Evolutionary conservation across 1,139 yeast genomes (phyloP).

Genomic region (Yamadazyma oceani): DNA sequence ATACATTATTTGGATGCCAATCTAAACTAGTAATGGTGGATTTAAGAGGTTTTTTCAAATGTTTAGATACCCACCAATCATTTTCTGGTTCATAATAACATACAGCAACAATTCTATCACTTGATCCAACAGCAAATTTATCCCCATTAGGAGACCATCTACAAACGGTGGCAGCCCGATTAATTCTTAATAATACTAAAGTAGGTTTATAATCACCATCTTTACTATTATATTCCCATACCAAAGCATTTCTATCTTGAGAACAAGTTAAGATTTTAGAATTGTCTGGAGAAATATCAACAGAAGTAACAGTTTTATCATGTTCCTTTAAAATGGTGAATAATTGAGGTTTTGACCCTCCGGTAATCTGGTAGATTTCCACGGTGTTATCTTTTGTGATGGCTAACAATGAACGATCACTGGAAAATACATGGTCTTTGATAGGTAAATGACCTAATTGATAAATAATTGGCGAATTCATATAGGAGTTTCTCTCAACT

Average conservation of each 20-base stretch:
- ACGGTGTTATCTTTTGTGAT: slow-evolving; percentile 77
- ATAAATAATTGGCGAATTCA: slow-evolving; percentile 36
- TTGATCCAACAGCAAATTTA: slow-evolving; percentile 96
- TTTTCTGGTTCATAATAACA: slow-evolving; percentile 95
- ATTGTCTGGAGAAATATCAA: slow-evolving; percentile 87
- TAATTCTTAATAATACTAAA: slow-evolving; percentile 85
- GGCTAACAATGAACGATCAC: slow-evolving; percentile 68
- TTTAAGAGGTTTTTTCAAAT: slow-evolving; percentile 87
- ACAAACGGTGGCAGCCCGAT: slow-evolving; percentile 91
- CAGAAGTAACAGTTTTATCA: slow-evolving; percentile 93
- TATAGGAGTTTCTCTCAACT: slow-evolving; percentile 4
- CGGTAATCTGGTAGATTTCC: slow-evolving; percentile 62
- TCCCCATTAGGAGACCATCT: slow-evolving; percentile 91
- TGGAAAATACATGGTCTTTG: slow-evolving; percentile 85
- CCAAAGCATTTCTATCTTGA: slow-evolving; percentile 96
- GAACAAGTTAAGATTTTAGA: slow-evolving; percentile 89
- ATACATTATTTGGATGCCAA: slow-evolving; percentile 95
- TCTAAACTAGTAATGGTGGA: slow-evolving; percentile 82
- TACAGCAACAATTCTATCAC: slow-evolving; percentile 90
- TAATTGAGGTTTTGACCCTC: slow-evolving; percentile 43
- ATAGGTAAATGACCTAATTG: slow-evolving; percentile 83
- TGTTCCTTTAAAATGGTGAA: slow-evolving; percentile 75
- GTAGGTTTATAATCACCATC: slow-evolving; percentile 75
- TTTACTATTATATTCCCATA: slow-evolving; percentile 70
- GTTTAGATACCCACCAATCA: slow-evolving; percentile 99